phyloP scores from a whole-genome alignment of 2,329 filamentous ascomycete genomes.

The Parastagonospora nodorum region DNA sequence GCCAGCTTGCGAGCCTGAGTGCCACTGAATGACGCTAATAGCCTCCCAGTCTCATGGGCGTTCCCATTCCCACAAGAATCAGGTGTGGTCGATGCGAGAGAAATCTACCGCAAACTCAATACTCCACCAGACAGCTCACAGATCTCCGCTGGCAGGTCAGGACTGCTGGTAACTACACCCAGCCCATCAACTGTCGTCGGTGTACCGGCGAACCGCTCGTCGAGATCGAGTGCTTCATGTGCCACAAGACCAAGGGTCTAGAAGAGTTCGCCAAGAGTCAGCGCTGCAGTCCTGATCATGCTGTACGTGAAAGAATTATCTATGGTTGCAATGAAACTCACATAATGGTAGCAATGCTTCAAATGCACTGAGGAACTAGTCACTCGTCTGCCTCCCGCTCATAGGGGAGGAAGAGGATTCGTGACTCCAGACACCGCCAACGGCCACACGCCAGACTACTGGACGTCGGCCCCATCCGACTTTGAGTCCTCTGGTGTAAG shows the following conservation, averaged over 20 bases:
- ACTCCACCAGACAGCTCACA: constrained; percentile 55
- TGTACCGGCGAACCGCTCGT: constrained; percentile 49
- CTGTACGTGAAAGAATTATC: constrained; percentile 38
- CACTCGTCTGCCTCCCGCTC: constrained; percentile 26
- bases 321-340: constrained; percentile 39
- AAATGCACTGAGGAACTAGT: constrained; percentile 36
- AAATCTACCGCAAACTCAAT: constrained; percentile 44
- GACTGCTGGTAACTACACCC: constrained; percentile 13
- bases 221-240: constrained; percentile 57
- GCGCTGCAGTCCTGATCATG: constrained; percentile 51
- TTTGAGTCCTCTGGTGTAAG: constrained; percentile 25
- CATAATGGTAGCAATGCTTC: constrained; percentile 45
- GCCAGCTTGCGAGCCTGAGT: neutral
- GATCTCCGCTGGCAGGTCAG: constrained; percentile 30
- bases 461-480: constrained; percentile 6
- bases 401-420: constrained; percentile 38
- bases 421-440: constrained; percentile 17
- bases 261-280: constrained; percentile 58
- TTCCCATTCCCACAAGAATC: constrained; percentile 39
- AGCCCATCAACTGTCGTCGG: constrained; percentile 47
- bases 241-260: constrained; percentile 52
- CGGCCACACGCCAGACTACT: constrained; percentile 29
- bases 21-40: neutral
- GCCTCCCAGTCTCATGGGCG: constrained; percentile 18
- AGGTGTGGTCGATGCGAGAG: constrained; percentile 55